Base-by-base conservation (phyloP, 345 rosid genomes). In the Pugionium cornutum region DNA sequence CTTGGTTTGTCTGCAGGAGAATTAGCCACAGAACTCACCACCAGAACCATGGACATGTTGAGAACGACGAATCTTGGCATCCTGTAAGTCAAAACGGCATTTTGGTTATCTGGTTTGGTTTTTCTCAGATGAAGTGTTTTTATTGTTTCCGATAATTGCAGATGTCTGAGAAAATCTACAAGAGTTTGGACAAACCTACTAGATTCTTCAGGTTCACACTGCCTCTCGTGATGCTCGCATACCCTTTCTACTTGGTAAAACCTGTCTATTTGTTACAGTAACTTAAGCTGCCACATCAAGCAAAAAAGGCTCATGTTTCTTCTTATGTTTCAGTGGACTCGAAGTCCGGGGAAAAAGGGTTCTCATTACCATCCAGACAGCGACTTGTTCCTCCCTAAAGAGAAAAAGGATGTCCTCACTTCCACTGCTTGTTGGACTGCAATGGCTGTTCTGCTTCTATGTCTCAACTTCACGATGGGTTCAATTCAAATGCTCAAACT, bases 1-100 rank as follows among this genome's bases (percentile, higher is more conserved):
- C 40, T 76, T 34, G 10, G 44, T 28, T 40, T 42, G 2, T 52
- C 54, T 51, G 53, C 66, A 90, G 97, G 97, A 86, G 97, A 81
- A 91, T 91, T 53, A 88, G 97, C 75, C 97, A 91, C 61, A 86
- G 88, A 77, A 91, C 91, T 70, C 97, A 91, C 69, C 97, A 91
- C 61, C 96, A 88, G 62, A 91, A 91, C 77, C 97, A 91, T 58
- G 95, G 96, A 25, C 90, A 91, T 51, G 94, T 84, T 11, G 94
- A 91, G 72, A 88, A 91, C 28, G 97, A 91, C 7, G 94, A 91
- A 70, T 87, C 96, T 6, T 88, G 95, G 92, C 84, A 81, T 68
- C 97, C 95, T 28, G 97, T 89, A 69, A 72, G 69, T 50, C 40
- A 7, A 18, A 18, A 7, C 1, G 25, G 4, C 11, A 29, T 26